Evolutionary conservation across 495 filamentous ascomycete genomes (phyloP).

Genomic region (Xylaria cubensis): DNA sequence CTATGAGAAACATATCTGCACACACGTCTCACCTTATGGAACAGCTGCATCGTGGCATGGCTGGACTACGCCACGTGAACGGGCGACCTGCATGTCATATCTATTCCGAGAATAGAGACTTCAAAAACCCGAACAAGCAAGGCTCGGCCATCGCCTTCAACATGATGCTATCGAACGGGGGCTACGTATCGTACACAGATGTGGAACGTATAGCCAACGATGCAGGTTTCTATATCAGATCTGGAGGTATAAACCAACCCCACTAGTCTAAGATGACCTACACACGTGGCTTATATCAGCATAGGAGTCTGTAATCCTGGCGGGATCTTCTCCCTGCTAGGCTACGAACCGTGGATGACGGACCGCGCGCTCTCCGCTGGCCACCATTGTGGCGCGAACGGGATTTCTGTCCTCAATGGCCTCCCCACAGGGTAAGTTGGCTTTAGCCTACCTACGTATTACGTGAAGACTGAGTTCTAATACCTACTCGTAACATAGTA

Average conservation of each 20-base stretch:
- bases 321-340: slow-evolving; percentile 51
- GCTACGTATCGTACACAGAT: slow-evolving; percentile 61
- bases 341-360: slow-evolving; percentile 65
- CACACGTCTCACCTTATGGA: slow-evolving; percentile 66
- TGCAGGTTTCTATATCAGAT: slow-evolving; percentile 69
- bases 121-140: slow-evolving; percentile 64
- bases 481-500: slow-evolving; percentile 43
- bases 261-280: slow-evolving; percentile 46
- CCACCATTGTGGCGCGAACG: slow-evolving; percentile 62
- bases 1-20: slow-evolving; percentile 65
- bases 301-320: slow-evolving; percentile 55
- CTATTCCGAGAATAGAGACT: slow-evolving; percentile 63
- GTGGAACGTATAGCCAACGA: slow-evolving; percentile 69
- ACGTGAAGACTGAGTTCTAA: not conserved
- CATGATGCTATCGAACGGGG: slow-evolving; percentile 59
- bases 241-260: slow-evolving; percentile 58
- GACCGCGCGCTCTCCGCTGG: slow-evolving; percentile 66
- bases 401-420: slow-evolving; percentile 58
- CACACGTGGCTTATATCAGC: slow-evolving; percentile 17
- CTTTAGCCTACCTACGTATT: not conserved
- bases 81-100: slow-evolving; percentile 62
- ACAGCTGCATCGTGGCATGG: slow-evolving; percentile 59
- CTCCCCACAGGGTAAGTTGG: slow-evolving; percentile 58
- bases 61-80: slow-evolving; percentile 63
- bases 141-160: slow-evolving; percentile 79